Evolutionary conservation across 2,329 filamentous ascomycete genomes (phyloP), one percentile per base, ranked within the genome.

Genomic region (Alternaria gaisen): DNA sequence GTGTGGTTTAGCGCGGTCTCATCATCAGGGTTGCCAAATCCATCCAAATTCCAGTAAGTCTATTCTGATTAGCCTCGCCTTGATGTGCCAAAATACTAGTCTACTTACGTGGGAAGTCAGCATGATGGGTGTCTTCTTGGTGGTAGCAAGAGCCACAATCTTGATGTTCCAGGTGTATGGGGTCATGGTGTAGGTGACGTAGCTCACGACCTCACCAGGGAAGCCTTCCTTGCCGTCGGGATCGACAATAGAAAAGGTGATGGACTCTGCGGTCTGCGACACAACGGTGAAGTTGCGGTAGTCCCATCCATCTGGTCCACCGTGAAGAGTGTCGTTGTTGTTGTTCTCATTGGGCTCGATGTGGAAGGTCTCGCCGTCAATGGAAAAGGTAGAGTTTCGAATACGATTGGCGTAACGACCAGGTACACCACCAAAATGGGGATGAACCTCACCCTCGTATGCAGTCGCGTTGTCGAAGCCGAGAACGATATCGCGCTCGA

Each of bases 11-110:
- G 83, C 14, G 86, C 85, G 2, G 81, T 83, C 58, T 83, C 82
- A 2, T 90, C 91, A 74, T 90, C 84, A 59, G 90, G 87, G 80
- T 93, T 92, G 71, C 89, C 84, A 71, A 91, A 94, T 34, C 89
- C 91, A 72, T 94, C 91, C 44, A 94, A 83, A 76, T 94, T 94
- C 91, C 91, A 94, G 83, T 94, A 94, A 8, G 86, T 87, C 82
- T 91, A 83, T 0, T 8, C 5, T 11, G 2, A 42, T 65, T 38
- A 67, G 59, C 30, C 16, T 56, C 11, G 7, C 16, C 5, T 22
- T 20, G 8, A 36, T 42, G 3, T 34, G 4, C 3, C 0, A 7
- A 2, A 7, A 30, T 16, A 2, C 4, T 3, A 7, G 51, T 47
- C 40, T 53, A 64, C 76, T 82, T 85, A 86, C 87, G 77, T 90